These are phyloP conservation scores for Talaromyces marneffei DNA, from an alignment of 2,329 filamentous ascomycete genomes.

Conservation along the genomic window DNA sequence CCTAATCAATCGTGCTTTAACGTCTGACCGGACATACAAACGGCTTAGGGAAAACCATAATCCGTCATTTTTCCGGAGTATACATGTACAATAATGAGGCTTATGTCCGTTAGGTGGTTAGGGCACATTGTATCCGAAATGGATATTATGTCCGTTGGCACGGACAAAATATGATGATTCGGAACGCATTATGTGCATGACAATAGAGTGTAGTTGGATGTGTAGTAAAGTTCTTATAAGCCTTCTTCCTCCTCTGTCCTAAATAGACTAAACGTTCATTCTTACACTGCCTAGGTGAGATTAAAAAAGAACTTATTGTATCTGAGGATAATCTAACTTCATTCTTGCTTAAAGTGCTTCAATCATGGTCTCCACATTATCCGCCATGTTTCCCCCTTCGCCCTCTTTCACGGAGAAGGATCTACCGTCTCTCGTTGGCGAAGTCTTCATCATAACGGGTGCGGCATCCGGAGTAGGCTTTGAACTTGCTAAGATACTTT, in stretches of 20 bases:
- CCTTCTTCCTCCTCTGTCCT: background rate
- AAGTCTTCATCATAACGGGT: constrained; percentile 39
- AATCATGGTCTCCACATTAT: constrained; percentile 1
- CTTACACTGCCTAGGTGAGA: background rate
- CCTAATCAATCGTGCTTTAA: background rate
- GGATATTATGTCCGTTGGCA: background rate
- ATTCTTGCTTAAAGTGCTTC: background rate
- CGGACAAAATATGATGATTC: background rate
- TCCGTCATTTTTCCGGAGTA: constrained; percentile 1
- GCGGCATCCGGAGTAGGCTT: constrained; percentile 36
- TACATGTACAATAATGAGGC: background rate
- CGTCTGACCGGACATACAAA: background rate
- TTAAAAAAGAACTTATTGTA: background rate
- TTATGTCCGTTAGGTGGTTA: background rate
- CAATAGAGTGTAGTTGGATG: background rate
- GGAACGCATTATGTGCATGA: background rate
- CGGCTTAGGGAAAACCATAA: constrained; percentile 4
- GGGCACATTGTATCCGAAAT: background rate
- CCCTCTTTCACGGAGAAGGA: background rate
- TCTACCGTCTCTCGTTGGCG: background rate
- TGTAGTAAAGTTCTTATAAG: background rate
- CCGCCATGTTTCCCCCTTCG: background rate
- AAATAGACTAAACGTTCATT: background rate
- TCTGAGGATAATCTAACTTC: background rate
- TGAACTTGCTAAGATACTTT: constrained; percentile 37